Base-by-base conservation (phyloP, 2,329 filamentous ascomycete genomes). In the Cladophialophora chaetospira region DNA sequence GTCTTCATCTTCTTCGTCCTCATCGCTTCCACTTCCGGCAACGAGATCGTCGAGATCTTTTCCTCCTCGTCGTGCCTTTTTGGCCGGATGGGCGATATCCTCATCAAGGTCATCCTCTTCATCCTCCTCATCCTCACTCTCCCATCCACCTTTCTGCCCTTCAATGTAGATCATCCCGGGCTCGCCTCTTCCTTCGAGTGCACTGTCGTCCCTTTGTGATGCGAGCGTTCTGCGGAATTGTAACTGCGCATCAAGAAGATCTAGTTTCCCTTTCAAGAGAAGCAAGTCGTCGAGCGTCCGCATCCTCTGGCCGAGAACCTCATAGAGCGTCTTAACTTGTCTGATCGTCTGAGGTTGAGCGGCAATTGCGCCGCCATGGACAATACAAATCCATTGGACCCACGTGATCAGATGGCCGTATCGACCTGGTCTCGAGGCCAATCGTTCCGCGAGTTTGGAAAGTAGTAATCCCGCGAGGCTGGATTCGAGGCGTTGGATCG, bases 301-400 rank as follows among this genome's bases (percentile, higher is more conserved):
- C 29, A 91, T 88, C 38, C 94, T 86, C 75, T 96, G 90, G 61
- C 91, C 88, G 58, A 97, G 83, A 15, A 97, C 93, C 69, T 88
- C 88, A 72, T 93, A 89, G 53, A 99, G 79, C 36, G 88, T 86
- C 45, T 83, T 81, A 58, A 99, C 82, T 69, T 87, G 87, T 68
- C 87, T 86, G 65, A 94, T 82, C 80, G 62, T 92, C 88, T n/a
- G 89, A 85, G 71, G 96, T 90, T 28, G 88, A 88, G n/a, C n/a
- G 9, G 92, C 90, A 48, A 99, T 80, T 51, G 92, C 92, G 63
- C 93, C 94, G 64, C 94, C 94, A 70, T 99, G 94, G 1, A 89
- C 87, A 29, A 97, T 85, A 53, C 97, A 83, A 1, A 91, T 93
- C 90, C 91, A 96, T 74, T 97, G 92, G 40, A 97, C 88, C 92